Evolutionary conservation across 106 monocot species (phyloP).

Genomic region (Acorus gramineus): DNA sequence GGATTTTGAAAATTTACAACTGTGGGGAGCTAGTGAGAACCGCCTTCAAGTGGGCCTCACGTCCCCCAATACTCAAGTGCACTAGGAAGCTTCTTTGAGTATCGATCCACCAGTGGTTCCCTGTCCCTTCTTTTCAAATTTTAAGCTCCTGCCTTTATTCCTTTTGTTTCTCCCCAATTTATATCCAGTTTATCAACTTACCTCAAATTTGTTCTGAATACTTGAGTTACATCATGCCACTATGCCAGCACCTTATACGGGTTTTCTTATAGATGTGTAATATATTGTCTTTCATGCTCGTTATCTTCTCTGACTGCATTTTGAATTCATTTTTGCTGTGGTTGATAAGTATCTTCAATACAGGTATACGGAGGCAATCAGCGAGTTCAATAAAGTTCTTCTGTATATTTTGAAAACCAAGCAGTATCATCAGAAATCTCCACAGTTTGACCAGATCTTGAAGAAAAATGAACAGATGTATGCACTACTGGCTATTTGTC

Average conservation of each 20-base stretch:
- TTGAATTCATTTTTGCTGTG: background rate
- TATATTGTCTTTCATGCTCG: too few species aligned
- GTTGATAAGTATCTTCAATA: background rate
- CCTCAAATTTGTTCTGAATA: background rate
- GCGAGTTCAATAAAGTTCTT: slow-evolving; percentile 92
- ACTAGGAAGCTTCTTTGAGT: too few species aligned
- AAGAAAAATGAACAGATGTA: slow-evolving; percentile 99
- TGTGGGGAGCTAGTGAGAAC: too few species aligned
- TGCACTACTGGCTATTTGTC: slow-evolving; percentile 75
- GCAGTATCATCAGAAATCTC: slow-evolving; percentile 90
- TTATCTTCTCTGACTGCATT: background rate
- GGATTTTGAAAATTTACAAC: too few species aligned
- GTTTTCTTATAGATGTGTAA: too few species aligned
- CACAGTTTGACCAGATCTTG: slow-evolving; percentile 92
- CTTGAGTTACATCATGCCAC: background rate
- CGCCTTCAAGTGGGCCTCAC: too few species aligned
- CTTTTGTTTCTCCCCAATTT: background rate
- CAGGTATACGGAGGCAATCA: slow-evolving; percentile 75
- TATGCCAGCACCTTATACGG: too few species aligned
- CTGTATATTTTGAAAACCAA: slow-evolving; percentile 87
- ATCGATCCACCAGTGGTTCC: too few species aligned
- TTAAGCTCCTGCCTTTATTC: background rate
- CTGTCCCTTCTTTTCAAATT: too few species aligned
- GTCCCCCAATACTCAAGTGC: too few species aligned
- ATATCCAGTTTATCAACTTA: background rate